phyloP scores from a whole-genome alignment of 352 stramenopile species.

The Pythium sukuiense region DNA sequence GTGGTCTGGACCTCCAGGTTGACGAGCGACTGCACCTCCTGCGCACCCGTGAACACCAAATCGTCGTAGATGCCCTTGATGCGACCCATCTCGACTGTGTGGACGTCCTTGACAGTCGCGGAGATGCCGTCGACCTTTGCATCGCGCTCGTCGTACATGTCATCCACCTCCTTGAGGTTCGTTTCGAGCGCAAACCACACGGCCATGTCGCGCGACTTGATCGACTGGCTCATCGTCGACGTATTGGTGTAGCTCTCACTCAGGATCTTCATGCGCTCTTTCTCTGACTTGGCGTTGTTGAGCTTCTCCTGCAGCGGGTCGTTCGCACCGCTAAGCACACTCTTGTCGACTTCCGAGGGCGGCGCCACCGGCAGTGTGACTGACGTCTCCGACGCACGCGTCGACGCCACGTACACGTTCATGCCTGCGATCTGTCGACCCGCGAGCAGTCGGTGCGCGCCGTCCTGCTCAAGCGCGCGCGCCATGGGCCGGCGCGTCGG shows the following conservation, averaged over 20 bases:
- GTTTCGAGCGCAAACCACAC: slow-evolving; percentile 13
- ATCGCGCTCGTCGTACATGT: slow-evolving; percentile 15
- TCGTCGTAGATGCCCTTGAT: slow-evolving; percentile 11
- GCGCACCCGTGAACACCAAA: slow-evolving; percentile 5
- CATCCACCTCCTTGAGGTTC: slow-evolving; percentile 13
- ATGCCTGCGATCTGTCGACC: neutral
- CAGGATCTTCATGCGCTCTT: slow-evolving; percentile 14
- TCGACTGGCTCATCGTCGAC: slow-evolving; percentile 15
- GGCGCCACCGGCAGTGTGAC: neutral
- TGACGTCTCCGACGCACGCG: neutral
- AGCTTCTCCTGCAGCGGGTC: slow-evolving; percentile 12
- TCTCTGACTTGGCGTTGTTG: slow-evolving; percentile 5
- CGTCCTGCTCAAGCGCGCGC: too few relatives aligned
- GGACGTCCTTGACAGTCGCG: slow-evolving; percentile 10
- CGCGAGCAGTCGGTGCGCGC: too few relatives aligned
- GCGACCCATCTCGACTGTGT: slow-evolving; percentile 8
- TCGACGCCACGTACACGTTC: neutral
- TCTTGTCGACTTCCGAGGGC: neutral
- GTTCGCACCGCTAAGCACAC: neutral
- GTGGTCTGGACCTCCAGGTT: slow-evolving; percentile 8
- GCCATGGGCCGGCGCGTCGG: too few relatives aligned
- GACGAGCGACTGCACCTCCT: slow-evolving; percentile 8
- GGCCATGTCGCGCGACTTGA: slow-evolving; percentile 16
- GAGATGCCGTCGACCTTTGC: slow-evolving; percentile 8
- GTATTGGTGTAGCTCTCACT: slow-evolving; percentile 7